Percentiles rank a stretch among this genome's conserved stretches.
Conservation (phyloP, 768 basidiomycete genomes). For the Boletellus emodensis region DNA sequence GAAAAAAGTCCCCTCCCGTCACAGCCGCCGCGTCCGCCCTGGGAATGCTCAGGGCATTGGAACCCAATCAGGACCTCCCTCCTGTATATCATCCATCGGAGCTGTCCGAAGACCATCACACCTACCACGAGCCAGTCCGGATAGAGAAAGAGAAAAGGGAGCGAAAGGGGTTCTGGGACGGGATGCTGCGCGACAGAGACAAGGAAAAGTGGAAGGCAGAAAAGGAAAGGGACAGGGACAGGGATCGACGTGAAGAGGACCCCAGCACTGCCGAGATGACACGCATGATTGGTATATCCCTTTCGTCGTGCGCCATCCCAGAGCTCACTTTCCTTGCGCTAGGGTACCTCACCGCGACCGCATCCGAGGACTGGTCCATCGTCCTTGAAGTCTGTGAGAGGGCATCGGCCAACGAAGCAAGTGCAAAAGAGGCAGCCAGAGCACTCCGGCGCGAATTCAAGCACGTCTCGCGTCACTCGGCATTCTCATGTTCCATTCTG, state of each 20-base stretch:
- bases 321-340: not conserved
- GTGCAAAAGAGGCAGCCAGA: slow-evolving; percentile 80
- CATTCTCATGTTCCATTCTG: slow-evolving; percentile 9
- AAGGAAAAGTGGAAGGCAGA: slow-evolving; percentile 29
- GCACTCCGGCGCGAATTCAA: slow-evolving; percentile 86
- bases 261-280: slow-evolving; percentile 52
- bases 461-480: slow-evolving; percentile 33
- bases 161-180: slow-evolving; percentile 54
- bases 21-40: slow-evolving; percentile 39
- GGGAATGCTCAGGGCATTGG: slow-evolving; percentile 58
- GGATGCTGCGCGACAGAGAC: slow-evolving; percentile 33
- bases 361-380: slow-evolving; percentile 77
- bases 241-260: slow-evolving; percentile 39
- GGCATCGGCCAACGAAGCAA: slow-evolving; percentile 63
- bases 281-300: slow-evolving; percentile 61
- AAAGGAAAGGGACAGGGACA: slow-evolving; percentile 38
- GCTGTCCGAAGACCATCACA: slow-evolving; percentile 29
- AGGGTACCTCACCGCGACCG: slow-evolving; percentile 75
- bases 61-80: slow-evolving; percentile 41
- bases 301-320: not conserved
- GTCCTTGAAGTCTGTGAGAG: slow-evolving; percentile 86
- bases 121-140: slow-evolving; percentile 20
- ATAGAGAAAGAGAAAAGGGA: slow-evolving; percentile 42
- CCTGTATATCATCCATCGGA: slow-evolving; percentile 20
- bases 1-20: slow-evolving; percentile 30